Evolutionary conservation across 257 asterid genomes (phyloP).

Genomic region (Oldenlandia corymbosa): DNA sequence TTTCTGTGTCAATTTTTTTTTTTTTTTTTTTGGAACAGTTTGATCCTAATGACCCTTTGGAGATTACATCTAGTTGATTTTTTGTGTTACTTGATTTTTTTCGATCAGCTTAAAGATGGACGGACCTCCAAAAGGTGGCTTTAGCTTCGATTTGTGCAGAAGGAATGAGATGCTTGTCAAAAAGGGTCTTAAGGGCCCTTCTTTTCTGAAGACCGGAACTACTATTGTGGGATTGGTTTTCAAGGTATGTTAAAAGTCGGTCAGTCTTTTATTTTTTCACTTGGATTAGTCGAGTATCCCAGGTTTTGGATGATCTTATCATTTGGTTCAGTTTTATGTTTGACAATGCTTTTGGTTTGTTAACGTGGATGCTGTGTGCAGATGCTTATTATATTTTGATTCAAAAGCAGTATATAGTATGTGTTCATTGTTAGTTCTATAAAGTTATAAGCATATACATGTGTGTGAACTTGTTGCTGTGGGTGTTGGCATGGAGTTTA

Average conservation of each 20-base stretch:
- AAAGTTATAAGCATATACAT: background rate
- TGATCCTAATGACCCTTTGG: no score
- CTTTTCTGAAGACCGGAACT: constrained; percentile 89
- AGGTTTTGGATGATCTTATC: background rate
- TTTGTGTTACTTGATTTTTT: no score
- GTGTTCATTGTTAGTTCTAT: background rate
- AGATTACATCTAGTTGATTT: no score
- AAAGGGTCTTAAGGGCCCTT: constrained; percentile 59
- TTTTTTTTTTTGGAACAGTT: no score
- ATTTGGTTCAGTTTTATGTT: background rate
- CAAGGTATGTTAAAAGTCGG: constrained; percentile 41
- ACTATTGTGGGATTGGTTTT: constrained; percentile 86
- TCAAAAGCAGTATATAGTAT: background rate
- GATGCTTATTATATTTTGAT: background rate
- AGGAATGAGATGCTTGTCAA: constrained; percentile 77
- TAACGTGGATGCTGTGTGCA: no score
- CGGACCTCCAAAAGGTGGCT: constrained; percentile 55
- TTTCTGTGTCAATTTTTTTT: no score
- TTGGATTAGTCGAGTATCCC: background rate
- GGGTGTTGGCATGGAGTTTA: no score
- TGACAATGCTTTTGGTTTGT: no score
- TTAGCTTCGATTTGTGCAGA: constrained; percentile 73
- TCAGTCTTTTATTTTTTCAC: background rate
- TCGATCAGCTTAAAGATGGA: constrained; percentile 18
- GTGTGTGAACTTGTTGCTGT: background rate